Percentiles rank a stretch among this genome's conserved stretches.
Conservation (phyloP, 1,139 yeast genomes). For the Pichia sp. region DNA sequence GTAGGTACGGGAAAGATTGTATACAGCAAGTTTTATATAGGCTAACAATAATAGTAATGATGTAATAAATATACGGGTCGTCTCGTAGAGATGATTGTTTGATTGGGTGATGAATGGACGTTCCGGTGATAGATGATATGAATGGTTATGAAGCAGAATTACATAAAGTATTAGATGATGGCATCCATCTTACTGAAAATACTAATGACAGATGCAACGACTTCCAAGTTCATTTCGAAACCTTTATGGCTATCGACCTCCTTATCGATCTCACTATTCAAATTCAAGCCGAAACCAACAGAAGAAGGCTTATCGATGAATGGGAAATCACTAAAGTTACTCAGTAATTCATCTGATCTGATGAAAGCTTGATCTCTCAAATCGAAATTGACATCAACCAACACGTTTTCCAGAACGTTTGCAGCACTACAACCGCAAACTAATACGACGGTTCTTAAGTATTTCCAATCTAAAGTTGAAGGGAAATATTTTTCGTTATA, state of each 20-base stretch:
- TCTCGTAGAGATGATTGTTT: too few species aligned
- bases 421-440: slow-evolving; percentile 95
- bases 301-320: slow-evolving; percentile 58
- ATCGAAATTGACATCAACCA: slow-evolving; percentile 76
- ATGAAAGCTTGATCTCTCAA: slow-evolving; percentile 92
- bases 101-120: too few species aligned
- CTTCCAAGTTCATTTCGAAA: slow-evolving; percentile 73
- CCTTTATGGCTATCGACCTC: slow-evolving; percentile 63
- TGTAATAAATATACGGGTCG: too few species aligned
- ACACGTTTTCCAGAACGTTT: slow-evolving; percentile 89
- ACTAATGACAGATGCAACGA: slow-evolving; percentile 82
- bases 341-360: slow-evolving; percentile 86
- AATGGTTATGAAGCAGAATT: too few species aligned
- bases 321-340: slow-evolving; percentile 86
- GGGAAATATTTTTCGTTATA: slow-evolving; percentile 57
- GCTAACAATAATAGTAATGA: neutral
- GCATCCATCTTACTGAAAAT: slow-evolving; percentile 61
- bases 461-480: slow-evolving; percentile 62
- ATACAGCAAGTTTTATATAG: neutral
- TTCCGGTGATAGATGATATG: too few species aligned
- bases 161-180: slow-evolving; percentile 32
- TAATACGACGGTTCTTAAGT: slow-evolving; percentile 76
- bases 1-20: too few species aligned
- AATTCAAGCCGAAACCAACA: slow-evolving; percentile 74
- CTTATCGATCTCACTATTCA: slow-evolving; percentile 61